Percentiles rank a stretch among this genome's conserved stretches.
These are phyloP conservation scores for Amphichorda felina DNA, from an alignment of 2,329 filamentous ascomycete species.

Conservation along the genomic window DNA sequence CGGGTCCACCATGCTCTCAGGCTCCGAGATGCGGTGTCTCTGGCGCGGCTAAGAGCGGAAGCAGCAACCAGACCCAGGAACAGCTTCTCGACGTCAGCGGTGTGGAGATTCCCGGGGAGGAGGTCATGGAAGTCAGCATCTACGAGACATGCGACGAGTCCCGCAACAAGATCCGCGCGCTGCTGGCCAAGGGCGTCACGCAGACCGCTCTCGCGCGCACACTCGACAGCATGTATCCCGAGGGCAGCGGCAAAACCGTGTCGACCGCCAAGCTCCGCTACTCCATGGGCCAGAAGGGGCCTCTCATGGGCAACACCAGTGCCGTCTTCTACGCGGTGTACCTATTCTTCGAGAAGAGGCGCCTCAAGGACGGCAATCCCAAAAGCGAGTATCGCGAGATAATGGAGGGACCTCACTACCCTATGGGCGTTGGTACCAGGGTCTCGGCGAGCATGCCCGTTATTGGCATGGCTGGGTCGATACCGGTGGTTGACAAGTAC, in stretches of 20 bases:
- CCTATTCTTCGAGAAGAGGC: constrained; percentile 47
- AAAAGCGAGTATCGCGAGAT: constrained; percentile 37
- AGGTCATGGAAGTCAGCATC: constrained; percentile 28
- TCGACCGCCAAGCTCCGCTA: constrained; percentile 29
- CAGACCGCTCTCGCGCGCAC: constrained; percentile 39
- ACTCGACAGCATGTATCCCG: constrained; percentile 27
- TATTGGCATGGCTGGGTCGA: too few species aligned
- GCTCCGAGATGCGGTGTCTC: too few species aligned
- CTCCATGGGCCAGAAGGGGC: constrained; percentile 38
- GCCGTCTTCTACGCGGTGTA: constrained; percentile 41
- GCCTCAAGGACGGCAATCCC: constrained; percentile 35
- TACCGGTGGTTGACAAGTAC: too few species aligned
- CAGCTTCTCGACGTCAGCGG: constrained; percentile 25
- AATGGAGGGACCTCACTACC: constrained; percentile 31
- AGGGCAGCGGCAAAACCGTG: constrained; percentile 21
- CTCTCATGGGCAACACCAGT: constrained; percentile 33
- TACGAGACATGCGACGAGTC: constrained; percentile 47
- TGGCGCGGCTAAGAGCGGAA: constrained; percentile 8
- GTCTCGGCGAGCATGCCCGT: too few species aligned
- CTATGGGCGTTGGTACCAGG: constrained; percentile 13
- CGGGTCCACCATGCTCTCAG: too few species aligned
- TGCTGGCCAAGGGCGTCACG: constrained; percentile 32
- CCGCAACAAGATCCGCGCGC: constrained; percentile 40
- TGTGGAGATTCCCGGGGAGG: constrained; percentile 34
- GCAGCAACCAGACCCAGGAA: constrained; percentile 10